These are phyloP conservation scores for Globisporangium middletonii DNA, from an alignment of 352 stramenopile genomes.

Conservation along the genomic window DNA sequence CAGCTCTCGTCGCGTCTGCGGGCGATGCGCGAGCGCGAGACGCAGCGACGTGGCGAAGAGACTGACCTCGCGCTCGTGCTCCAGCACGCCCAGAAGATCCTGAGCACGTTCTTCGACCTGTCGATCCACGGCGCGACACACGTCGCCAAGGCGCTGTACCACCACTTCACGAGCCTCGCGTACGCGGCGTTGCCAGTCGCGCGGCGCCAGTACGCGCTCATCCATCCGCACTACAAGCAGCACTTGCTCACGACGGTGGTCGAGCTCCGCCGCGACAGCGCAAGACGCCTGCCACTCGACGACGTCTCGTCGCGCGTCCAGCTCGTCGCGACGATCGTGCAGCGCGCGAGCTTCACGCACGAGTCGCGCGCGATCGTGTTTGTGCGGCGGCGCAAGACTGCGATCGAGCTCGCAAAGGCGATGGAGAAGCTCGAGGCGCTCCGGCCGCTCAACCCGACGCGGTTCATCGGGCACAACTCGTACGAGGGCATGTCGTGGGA, in stretches of 20 bases:
- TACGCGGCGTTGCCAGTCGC: constrained; percentile 3
- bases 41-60: constrained; percentile 1
- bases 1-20: constrained; percentile 47
- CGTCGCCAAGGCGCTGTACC: constrained; percentile 27
- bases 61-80: constrained; percentile 41
- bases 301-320: constrained; percentile 55
- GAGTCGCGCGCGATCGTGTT: constrained; percentile 76
- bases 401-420: constrained; percentile 52
- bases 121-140: constrained; percentile 37
- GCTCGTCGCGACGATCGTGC: constrained; percentile 41
- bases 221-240: constrained; percentile 19
- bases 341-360: constrained; percentile 33
- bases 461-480: constrained; percentile 75
- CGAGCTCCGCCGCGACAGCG: constrained; percentile 8
- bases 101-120: constrained; percentile 41
- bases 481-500: constrained; percentile 82
- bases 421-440: constrained; percentile 58
- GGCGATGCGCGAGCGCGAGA: constrained; percentile 9
- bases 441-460: constrained; percentile 54
- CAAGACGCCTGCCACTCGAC: constrained; percentile 3
- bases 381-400: constrained; percentile 60
- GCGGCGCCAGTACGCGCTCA: constrained; percentile 25
- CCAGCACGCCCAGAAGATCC: constrained; percentile 36
- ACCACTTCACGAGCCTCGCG: constrained; percentile 30
- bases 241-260: constrained; percentile 31